phyloP scores from a whole-genome alignment of 176 grass and related monocot genomes.

The Aechmea fasciata region DNA sequence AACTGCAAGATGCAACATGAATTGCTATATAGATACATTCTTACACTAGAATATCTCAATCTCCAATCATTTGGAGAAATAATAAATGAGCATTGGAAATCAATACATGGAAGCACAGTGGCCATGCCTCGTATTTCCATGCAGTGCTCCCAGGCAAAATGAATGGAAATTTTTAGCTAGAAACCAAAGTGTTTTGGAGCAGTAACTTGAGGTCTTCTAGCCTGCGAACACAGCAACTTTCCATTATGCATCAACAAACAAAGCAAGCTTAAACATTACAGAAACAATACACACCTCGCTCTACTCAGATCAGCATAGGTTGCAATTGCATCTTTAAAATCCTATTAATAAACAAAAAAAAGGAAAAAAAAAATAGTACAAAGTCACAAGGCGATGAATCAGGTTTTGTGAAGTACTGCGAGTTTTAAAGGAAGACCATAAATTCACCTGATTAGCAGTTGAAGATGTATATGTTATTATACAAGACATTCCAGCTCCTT shows the following conservation, averaged over 20 bases:
- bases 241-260: conserved; percentile 6
- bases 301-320: conserved; percentile 83
- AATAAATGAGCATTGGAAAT: not conserved
- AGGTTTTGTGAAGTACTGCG: not conserved
- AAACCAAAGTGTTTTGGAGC: conserved; percentile 65
- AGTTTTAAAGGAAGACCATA: conserved; percentile 7
- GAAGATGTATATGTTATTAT: conserved; percentile 90
- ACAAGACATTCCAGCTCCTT: conserved; percentile 88
- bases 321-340: conserved; percentile 82
- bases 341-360: conserved; percentile 19
- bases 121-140: not conserved
- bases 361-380: not conserved
- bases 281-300: conserved; percentile 44
- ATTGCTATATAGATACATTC: not conserved
- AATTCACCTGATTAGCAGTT: conserved; percentile 75
- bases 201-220: conserved; percentile 75
- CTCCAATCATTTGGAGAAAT: not conserved
- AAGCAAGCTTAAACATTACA: not conserved
- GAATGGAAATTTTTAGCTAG: conserved; percentile 29
- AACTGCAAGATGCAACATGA: not conserved
- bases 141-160: conserved; percentile 13
- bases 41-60: not conserved
- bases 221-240: conserved; percentile 33
- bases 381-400: not conserved
- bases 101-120: not conserved